Evolutionary conservation across 108 stramenopile genomes (phyloP), one percentile per base, ranked within the genome.

Genomic region (Nitzschia sp.): DNA sequence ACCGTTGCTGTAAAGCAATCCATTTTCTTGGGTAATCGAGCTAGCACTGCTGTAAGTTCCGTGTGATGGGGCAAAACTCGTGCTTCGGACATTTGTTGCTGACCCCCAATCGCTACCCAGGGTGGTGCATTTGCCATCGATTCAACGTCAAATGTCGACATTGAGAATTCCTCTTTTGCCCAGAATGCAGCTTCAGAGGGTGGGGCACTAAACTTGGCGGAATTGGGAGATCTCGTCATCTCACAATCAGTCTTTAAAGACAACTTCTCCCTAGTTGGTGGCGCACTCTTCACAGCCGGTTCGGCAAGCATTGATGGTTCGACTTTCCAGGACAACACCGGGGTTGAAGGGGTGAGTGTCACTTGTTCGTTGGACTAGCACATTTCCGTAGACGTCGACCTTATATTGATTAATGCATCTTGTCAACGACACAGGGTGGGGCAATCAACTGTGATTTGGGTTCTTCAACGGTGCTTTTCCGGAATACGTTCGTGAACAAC

Each of bases 361-460:
- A 6, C 38, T 13, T 42, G 13, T 42, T 42, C 38, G 38, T 9
- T 31, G 18, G 29, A 19, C 18, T 54, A 21, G 9, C 54, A 21
- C 54, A 54, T 9, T 13, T 54, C n/a, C 9, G 23, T 19, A 21
- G 18, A 54, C 13, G 9, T 25, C 18, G 29, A 59, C 18, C 19
- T 11, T 62, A 18, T n/a, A 58, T 45, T 42, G 38, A 42, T 42
- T 6, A 9, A 1, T 26, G 42, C 42, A 9, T 62, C 6, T 11
- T 24, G 29, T 57, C 9, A 57, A 29, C 31, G n/a, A 19, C 29
- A 34, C 70, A 74, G 72, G 72, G 72, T 13, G 72, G 72, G 0
- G 74, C 74, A 15, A 68, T 75, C 36, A 56, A 59, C 38, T 35
- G 31, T 42, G 66, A 46, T 26, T 11, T n/a, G 33, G 51, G 54